Base-by-base conservation (phyloP, 2,329 filamentous ascomycete species). In the Talaromyces sp. region DNA sequence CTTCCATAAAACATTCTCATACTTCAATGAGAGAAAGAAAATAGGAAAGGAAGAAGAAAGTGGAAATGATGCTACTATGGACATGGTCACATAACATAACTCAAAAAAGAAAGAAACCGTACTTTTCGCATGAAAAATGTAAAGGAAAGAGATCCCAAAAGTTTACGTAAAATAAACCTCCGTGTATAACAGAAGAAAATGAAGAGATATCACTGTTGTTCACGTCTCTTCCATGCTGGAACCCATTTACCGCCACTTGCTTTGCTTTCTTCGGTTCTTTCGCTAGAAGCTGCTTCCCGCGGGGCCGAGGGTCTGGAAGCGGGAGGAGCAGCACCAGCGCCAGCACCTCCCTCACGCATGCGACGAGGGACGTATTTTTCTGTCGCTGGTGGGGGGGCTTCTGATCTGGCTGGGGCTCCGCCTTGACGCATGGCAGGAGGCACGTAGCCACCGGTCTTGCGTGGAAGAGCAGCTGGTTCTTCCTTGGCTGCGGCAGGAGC, bases 351-450 rank as follows among this genome's bases (percentile, higher is more conserved):
- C 59, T 77, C 75, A 39, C 63, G 63, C 50, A 21, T 14, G 35
- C 44, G 44, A 31, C 58, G 63, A 12, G 63, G 63, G 11, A 64
- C 54, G 8, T 58, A 64, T 28, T 60, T 60, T 2, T 55, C 63
- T 14, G 37, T 31, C 21, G 59, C 21, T 25, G 73, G 68, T 44
- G 69, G 66, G 37, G 72, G 69, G 12, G 66, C 63, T 40, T 67
- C 70, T 50, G 70, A 64, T 58, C 72, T 67, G 44, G 69, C 68
- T 50, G 72, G 69, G 52, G 70, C 65, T 61, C 72, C 65, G 57
- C 70, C 72, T 63, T 71, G 65, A 64, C 77, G 77, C 63, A 75
- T 67, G 65, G 77, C 76, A 68, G 77, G 77, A 31, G 76, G 76
- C 35, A 79, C 74, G 58, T 77, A 77, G 50, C 75, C 74, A 64